phyloP scores from a whole-genome alignment of 495 filamentous ascomycete genomes.

The Neurospora discreta region DNA sequence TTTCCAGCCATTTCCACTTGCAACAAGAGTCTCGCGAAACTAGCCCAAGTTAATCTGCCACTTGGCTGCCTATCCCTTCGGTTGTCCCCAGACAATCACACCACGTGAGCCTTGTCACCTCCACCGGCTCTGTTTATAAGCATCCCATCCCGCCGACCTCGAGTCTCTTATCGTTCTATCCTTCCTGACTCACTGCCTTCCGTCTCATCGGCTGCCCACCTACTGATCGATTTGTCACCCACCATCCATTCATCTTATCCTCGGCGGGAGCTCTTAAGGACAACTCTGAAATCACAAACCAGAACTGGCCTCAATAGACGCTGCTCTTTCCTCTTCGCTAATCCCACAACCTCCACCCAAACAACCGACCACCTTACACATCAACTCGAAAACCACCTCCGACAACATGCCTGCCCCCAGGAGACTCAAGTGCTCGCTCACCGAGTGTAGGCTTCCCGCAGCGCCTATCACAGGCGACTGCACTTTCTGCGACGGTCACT shows the following conservation, averaged over 20 bases:
- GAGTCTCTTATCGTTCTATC: background rate
- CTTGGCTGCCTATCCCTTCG: constrained; percentile 9
- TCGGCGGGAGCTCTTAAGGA: background rate
- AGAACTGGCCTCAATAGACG: background rate
- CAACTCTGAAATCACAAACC: background rate
- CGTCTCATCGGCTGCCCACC: background rate
- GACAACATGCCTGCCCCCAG: constrained; percentile 50
- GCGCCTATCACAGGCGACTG: constrained; percentile 94
- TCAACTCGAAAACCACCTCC: constrained; percentile 9
- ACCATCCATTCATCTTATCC: constrained; percentile 7
- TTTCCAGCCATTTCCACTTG: constrained; percentile 24
- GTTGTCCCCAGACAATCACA: constrained; percentile 2
- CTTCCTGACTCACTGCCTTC: background rate
- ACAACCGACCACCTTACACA: constrained; percentile 1
- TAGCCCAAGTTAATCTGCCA: constrained; percentile 2
- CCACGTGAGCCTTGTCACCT: constrained; percentile 15
- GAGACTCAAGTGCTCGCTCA: constrained; percentile 79
- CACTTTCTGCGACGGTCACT: constrained; percentile 85
- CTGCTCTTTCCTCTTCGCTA: background rate
- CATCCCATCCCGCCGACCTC: background rate
- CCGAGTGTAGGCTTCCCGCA: constrained; percentile 73
- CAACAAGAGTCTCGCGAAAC: constrained; percentile 1
- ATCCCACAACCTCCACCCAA: constrained; percentile 8
- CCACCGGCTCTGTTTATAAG: constrained; percentile 11
- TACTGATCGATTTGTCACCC: background rate